Evolutionary conservation across 2,329 filamentous ascomycete species (phyloP).

Genomic region (Colletotrichum limetticola): DNA sequence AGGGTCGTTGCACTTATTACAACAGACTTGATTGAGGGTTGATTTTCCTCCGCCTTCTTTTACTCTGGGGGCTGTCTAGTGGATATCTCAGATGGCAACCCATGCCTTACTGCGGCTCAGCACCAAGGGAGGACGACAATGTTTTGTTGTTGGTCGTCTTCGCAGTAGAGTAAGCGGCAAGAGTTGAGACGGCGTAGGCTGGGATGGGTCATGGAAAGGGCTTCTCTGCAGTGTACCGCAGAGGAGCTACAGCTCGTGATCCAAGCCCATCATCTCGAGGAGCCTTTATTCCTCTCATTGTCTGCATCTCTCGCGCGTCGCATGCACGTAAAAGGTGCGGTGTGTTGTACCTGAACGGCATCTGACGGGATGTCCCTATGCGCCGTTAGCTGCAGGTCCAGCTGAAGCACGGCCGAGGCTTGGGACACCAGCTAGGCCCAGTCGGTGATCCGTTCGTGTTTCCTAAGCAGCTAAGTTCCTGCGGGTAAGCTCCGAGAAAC

Average conservation of each 20-base stretch:
- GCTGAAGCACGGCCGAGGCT: slow-evolving; percentile 17
- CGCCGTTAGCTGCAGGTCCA: slow-evolving; percentile 8
- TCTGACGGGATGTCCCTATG: background rate
- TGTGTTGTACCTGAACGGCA: slow-evolving; percentile 19
- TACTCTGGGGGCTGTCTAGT: background rate
- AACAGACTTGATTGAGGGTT: background rate
- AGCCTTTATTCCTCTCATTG: background rate
- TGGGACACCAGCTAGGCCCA: slow-evolving; percentile 4
- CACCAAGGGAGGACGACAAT: background rate
- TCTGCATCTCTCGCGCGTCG: background rate
- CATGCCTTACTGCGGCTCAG: background rate
- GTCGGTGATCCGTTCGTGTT: background rate
- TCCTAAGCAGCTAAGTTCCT: background rate
- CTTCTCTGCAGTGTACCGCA: background rate
- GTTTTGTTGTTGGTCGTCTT: background rate
- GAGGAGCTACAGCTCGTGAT: background rate
- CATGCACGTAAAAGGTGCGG: background rate
- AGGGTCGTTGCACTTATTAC: slow-evolving; percentile 10
- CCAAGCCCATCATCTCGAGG: background rate
- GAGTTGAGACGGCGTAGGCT: background rate
- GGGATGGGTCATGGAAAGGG: background rate
- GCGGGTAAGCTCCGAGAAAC: background rate
- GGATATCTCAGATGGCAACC: background rate
- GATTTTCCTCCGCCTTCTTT: background rate
- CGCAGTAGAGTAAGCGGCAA: background rate